Conservation (phyloP, 225 moss, liverwort and hornwort genomes). For the Asterella californica region DNA sequence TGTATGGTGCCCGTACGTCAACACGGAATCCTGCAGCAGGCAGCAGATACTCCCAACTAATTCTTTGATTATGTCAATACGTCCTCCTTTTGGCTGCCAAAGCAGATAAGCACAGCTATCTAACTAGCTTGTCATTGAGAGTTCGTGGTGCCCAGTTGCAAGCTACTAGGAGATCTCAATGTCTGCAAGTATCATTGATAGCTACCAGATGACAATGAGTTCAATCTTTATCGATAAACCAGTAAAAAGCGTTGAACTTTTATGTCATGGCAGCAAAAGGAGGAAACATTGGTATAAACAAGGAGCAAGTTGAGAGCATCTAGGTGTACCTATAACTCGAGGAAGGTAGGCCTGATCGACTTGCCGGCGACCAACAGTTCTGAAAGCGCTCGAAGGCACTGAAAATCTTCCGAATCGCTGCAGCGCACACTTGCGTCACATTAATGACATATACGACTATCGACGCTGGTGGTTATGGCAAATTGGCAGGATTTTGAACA, state of each 20-base stretch:
- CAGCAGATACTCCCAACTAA: conserved; percentile 3
- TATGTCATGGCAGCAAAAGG: conserved; percentile 16
- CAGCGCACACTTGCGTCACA: background rate
- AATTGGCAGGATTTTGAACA: background rate
- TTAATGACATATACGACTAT: no score
- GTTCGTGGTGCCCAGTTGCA: background rate
- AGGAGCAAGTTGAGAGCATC: conserved; percentile 14
- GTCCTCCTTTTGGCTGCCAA: conserved; percentile 23
- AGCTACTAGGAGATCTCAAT: background rate
- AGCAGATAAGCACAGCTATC: conserved; percentile 15
- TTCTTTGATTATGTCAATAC: conserved; percentile 11
- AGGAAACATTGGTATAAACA: conserved; percentile 15
- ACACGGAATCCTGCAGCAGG: background rate
- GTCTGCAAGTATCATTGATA: background rate
- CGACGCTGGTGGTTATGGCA: no score
- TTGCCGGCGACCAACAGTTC: background rate
- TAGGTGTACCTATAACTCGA: background rate
- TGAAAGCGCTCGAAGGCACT: background rate
- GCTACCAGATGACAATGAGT: background rate
- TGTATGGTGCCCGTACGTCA: background rate
- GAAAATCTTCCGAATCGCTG: background rate
- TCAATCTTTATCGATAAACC: background rate
- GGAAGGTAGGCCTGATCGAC: background rate
- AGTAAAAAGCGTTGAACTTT: background rate
- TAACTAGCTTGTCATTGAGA: background rate